Conservation (phyloP, 2,329 filamentous ascomycete genomes). For the Calonectria montana region DNA sequence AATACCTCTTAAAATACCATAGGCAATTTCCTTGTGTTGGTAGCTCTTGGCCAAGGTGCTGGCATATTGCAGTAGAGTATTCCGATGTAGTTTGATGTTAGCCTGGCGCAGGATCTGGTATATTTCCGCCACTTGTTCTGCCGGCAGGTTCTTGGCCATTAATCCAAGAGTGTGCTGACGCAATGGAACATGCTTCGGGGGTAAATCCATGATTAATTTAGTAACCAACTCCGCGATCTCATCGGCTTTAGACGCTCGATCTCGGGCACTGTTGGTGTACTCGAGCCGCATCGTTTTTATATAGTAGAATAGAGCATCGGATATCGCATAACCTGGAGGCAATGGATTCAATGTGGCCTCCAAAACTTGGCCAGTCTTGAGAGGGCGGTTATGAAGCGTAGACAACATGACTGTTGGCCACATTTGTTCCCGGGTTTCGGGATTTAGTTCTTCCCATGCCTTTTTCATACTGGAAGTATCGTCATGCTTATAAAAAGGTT, state of each 20-base stretch:
- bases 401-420: conserved; percentile 53
- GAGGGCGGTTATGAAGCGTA: conserved; percentile 47
- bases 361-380: conserved; percentile 48
- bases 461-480: conserved; percentile 45
- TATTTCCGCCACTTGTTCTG: conserved; percentile 48
- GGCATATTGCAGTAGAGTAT: conserved; percentile 62
- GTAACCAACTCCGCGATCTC: conserved; percentile 44
- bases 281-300: conserved; percentile 36
- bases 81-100: conserved; percentile 48
- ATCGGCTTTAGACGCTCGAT: conserved; percentile 42
- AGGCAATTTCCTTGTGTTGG: conserved; percentile 54
- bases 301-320: conserved; percentile 50
- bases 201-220: conserved; percentile 45
- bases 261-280: conserved; percentile 29
- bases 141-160: conserved; percentile 44
- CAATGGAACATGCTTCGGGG: conserved; percentile 48
- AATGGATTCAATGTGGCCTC: conserved; percentile 51
- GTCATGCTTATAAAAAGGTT: conserved; percentile 47
- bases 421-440: conserved; percentile 35
- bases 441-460: conserved; percentile 47
- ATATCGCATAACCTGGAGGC: conserved; percentile 52
- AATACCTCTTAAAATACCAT: conserved; percentile 53
- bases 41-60: conserved; percentile 54
- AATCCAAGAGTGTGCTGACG: conserved; percentile 53
- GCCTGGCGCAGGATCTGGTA: conserved; percentile 48